Base-by-base conservation (phyloP, 2,329 filamentous ascomycete species). In the Aspergillus fumigatus region DNA sequence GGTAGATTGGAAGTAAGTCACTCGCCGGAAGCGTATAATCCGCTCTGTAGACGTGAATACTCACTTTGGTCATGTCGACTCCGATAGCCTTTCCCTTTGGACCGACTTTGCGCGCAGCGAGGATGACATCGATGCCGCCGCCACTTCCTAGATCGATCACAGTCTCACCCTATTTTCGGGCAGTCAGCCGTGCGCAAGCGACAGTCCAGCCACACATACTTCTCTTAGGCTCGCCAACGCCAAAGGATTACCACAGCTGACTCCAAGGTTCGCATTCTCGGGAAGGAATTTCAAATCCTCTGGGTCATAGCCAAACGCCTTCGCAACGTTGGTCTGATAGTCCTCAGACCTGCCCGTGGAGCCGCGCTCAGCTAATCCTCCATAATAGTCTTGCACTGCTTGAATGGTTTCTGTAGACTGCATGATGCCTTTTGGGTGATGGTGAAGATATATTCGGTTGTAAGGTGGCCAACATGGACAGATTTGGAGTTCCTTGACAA, bases 21-120 rank as follows among this genome's bases (percentile, higher is more conserved):
- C 32, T 57, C 5, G 59, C 51, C 27, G 48, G 14, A 38, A n/a
- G 32, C 14, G 32, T 47, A 29, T 17, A 40, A 40, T 17, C 43
- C 2, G n/a, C 43, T 50, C n/a, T 52, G 19, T 35, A 2, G 2
- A 41, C 38, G 8, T 23, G 50, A 53, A 27, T 21, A 40, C 55
- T 35, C 64, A 80, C 82, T 69, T 83, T 76, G 60, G 81, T 86
- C 80, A 86, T 85, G 62, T 87, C 83, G 4, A 86, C 72, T 7
- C 84, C 84, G 50, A 85, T 80, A 3, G 74, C 81, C 27, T 70
- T 77, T 1, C 83, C 82, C 3, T 65, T 0, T 82, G 82, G 40
- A 85, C 77, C 61, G 77, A 47, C 43, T 23, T 47, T 81, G 26
- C 71, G 71, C 3, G 80, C 75, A 10, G 82, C 82, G 3, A 80